Evolutionary conservation across 108 stramenopile species (phyloP).

Genomic region (Nitzschia putrida): DNA sequence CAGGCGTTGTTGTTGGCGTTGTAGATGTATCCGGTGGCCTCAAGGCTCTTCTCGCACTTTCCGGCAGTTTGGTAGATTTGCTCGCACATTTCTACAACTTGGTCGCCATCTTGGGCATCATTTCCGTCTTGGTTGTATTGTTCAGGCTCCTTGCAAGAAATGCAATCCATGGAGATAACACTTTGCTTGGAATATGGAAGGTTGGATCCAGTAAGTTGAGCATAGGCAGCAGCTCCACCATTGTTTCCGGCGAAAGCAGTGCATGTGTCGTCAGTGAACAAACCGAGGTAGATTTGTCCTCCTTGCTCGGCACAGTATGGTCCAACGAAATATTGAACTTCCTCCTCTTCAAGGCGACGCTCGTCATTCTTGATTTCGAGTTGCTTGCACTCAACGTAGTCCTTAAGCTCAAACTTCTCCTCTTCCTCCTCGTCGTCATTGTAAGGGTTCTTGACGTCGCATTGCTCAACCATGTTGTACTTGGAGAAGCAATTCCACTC

Average conservation of each 20-base stretch:
- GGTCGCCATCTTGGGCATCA: slow-evolving; percentile 48
- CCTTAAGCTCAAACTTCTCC: slow-evolving; percentile 43
- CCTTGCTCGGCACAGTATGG: slow-evolving; percentile 84
- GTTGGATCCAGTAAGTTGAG: slow-evolving; percentile 39
- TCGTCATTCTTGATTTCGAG: slow-evolving; percentile 31
- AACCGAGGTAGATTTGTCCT: slow-evolving; percentile 67
- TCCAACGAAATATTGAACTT: slow-evolving; percentile 62
- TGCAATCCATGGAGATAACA: slow-evolving; percentile 68
- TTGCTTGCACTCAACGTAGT: slow-evolving; percentile 51
- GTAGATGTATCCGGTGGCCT: slow-evolving; percentile 23
- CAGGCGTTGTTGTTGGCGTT: slow-evolving; percentile 72
- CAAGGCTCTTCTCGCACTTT: slow-evolving; percentile 75
- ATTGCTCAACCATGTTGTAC: slow-evolving; percentile 57
- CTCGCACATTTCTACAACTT: slow-evolving; percentile 69
- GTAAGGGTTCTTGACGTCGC: slow-evolving; percentile 65
- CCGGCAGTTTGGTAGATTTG: slow-evolving; percentile 63
- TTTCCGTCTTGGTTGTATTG: slow-evolving; percentile 49
- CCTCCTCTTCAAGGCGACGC: slow-evolving; percentile 31
- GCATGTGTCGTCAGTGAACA: slow-evolving; percentile 82
- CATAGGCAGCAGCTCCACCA: slow-evolving; percentile 49
- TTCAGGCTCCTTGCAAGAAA: slow-evolving; percentile 62
- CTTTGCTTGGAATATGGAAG: slow-evolving; percentile 62
- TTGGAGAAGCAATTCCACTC: slow-evolving; percentile 66
- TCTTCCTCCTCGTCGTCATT: slow-evolving; percentile 50
- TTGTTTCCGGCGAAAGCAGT: slow-evolving; percentile 55